Conservation (phyloP, 2,329 filamentous ascomycete species). For the Colletotrichum gigasporum region DNA sequence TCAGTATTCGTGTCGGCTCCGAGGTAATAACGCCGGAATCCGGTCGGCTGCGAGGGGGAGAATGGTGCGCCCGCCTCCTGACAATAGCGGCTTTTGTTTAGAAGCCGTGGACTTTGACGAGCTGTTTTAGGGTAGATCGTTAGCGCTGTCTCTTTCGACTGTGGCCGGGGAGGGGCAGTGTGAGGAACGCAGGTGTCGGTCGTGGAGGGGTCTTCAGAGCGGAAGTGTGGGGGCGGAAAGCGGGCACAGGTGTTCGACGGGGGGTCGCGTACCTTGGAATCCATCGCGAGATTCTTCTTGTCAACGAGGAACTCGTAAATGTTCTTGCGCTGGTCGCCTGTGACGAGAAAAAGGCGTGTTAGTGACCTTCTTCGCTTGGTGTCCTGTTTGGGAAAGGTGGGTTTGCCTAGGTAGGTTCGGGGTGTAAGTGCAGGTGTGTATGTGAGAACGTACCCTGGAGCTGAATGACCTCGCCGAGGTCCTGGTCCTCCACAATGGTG, state of each 20-base stretch:
- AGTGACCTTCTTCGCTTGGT: neutral
- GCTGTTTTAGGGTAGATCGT: constrained; percentile 1
- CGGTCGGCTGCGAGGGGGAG: constrained; percentile 31
- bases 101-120: constrained; percentile 67
- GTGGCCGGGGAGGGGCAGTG: no score
- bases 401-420: no score
- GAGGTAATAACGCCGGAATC: constrained; percentile 7
- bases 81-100: constrained; percentile 50
- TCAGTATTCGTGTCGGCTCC: constrained; percentile 12
- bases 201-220: neutral
- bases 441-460: constrained; percentile 32
- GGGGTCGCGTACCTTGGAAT: constrained; percentile 68
- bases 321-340: constrained; percentile 90
- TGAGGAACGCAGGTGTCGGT: neutral
- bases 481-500: constrained; percentile 33
- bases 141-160: neutral
- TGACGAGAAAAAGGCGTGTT: neutral
- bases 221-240: neutral
- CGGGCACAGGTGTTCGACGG: neutral
- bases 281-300: constrained; percentile 86
- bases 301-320: constrained; percentile 90
- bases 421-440: no score
- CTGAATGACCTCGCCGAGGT: constrained; percentile 34
- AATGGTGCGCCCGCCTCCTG: constrained; percentile 46
- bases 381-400: no score